These are phyloP conservation scores for Plantago elongata DNA, from an alignment of 257 asterid species.

Conservation along the genomic window DNA sequence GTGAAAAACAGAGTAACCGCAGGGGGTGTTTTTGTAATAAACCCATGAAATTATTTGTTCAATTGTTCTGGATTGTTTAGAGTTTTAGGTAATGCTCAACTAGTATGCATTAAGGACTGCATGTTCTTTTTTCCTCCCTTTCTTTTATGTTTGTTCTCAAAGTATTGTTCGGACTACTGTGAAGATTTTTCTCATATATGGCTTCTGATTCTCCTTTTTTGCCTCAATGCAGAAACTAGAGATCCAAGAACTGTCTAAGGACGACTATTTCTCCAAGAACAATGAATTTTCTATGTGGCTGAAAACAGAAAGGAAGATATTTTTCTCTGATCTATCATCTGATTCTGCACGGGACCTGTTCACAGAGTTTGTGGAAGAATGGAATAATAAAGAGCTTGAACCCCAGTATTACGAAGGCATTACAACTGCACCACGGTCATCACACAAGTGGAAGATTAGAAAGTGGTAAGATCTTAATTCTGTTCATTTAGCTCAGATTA, in stretches of 20 bases:
- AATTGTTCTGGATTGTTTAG: too few species aligned
- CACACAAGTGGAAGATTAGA: conserved; percentile 80
- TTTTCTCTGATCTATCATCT: conserved; percentile 78
- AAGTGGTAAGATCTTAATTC: conserved; percentile 25
- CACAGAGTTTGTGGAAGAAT: conserved; percentile 53
- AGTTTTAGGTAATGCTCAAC: too few species aligned
- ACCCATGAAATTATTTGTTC: too few species aligned
- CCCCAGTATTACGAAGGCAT: conserved; percentile 73
- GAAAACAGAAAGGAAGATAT: conserved; percentile 56
- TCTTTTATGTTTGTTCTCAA: too few species aligned
- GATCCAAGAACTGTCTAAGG: conserved; percentile 57
- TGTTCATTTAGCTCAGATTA: conserved; percentile 1
- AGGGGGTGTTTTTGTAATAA: too few species aligned
- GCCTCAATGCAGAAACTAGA: conserved; percentile 42
- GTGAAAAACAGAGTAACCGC: too few species aligned
- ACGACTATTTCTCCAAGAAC: conserved; percentile 87
- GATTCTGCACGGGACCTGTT: conserved; percentile 60
- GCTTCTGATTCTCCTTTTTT: neutral
- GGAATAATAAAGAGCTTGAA: conserved; percentile 72
- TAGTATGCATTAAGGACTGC: neutral
- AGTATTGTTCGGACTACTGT: neutral
- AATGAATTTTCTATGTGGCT: conserved; percentile 90
- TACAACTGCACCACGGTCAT: conserved; percentile 69
- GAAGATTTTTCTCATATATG: neutral
- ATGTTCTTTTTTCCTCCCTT: too few species aligned